Evolutionary conservation across 495 filamentous ascomycete genomes (phyloP).

Genomic region (Penicillium fimorum): DNA sequence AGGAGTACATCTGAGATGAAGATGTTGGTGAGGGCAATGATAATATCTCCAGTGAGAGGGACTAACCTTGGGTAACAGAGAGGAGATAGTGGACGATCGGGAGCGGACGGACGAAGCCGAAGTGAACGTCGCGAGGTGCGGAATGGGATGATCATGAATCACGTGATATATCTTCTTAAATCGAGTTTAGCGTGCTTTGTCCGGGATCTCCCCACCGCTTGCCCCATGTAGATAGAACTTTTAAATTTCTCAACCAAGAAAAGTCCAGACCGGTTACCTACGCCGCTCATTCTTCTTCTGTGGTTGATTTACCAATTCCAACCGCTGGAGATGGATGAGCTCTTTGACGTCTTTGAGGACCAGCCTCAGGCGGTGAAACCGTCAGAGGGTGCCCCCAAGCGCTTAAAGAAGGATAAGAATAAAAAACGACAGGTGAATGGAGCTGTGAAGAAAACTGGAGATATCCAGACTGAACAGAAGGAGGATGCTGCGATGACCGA

Average conservation of each 20-base stretch:
- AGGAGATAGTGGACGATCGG: slow-evolving; percentile 34
- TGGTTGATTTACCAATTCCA: slow-evolving; percentile 16
- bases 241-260: slow-evolving; percentile 39
- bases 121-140: slow-evolving; percentile 29
- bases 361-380: slow-evolving; percentile 46
- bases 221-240: slow-evolving; percentile 24
- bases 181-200: slow-evolving; percentile 15
- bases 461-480: slow-evolving; percentile 45
- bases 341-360: slow-evolving; percentile 83
- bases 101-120: slow-evolving; percentile 29
- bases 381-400: slow-evolving; percentile 31
- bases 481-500: slow-evolving; percentile 44
- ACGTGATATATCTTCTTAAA: slow-evolving; percentile 24
- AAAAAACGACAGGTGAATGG: slow-evolving; percentile 86
- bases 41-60: slow-evolving; percentile 6
- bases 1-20: slow-evolving; percentile 74
- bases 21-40: slow-evolving; percentile 1
- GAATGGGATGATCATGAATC: slow-evolving; percentile 26
- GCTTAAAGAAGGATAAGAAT: slow-evolving; percentile 58
- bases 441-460: slow-evolving; percentile 56
- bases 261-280: slow-evolving; percentile 17
- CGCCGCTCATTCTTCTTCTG: slow-evolving; percentile 12
- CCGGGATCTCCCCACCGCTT: slow-evolving; percentile 25
- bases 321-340: slow-evolving; percentile 63
- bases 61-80: slow-evolving; percentile 37